Evolutionary conservation across 306 rosid genomes (phyloP).

Genomic region (Quercus robur): DNA sequence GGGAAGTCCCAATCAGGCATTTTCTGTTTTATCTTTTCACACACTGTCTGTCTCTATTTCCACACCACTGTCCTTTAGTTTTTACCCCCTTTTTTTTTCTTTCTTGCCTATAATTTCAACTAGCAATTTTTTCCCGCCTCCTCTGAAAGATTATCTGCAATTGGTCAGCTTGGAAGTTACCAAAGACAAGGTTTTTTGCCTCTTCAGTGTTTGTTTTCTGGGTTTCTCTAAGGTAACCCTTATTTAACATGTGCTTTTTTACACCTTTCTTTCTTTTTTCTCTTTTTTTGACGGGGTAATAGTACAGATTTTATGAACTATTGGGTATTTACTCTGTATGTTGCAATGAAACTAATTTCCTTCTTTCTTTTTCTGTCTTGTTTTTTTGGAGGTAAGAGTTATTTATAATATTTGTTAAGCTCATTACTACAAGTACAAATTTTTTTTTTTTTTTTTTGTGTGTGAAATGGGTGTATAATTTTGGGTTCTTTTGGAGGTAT

Average conservation of each 20-base stretch:
- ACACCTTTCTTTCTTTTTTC: neutral
- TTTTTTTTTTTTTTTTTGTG: neutral
- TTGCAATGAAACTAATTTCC: neutral
- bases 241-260: neutral
- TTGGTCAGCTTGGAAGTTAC: constrained; percentile 1
- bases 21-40: neutral
- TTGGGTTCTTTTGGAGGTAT: neutral
- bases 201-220: constrained; percentile 2
- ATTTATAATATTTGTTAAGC: neutral
- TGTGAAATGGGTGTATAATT: no score
- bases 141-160: neutral
- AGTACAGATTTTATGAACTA: neutral
- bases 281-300: neutral
- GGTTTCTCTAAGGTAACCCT: constrained; percentile 28
- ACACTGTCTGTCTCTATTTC: constrained; percentile 2
- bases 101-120: neutral
- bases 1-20: constrained; percentile 9
- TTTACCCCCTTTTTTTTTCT: neutral
- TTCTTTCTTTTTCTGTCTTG: neutral
- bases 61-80: neutral
- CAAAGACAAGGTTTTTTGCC: constrained; percentile 11
- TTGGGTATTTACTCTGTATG: neutral
- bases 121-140: neutral
- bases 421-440: neutral
- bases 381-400: neutral